Base-by-base conservation (phyloP, 495 filamentous ascomycete species). In the Aspergillus hancockii region DNA sequence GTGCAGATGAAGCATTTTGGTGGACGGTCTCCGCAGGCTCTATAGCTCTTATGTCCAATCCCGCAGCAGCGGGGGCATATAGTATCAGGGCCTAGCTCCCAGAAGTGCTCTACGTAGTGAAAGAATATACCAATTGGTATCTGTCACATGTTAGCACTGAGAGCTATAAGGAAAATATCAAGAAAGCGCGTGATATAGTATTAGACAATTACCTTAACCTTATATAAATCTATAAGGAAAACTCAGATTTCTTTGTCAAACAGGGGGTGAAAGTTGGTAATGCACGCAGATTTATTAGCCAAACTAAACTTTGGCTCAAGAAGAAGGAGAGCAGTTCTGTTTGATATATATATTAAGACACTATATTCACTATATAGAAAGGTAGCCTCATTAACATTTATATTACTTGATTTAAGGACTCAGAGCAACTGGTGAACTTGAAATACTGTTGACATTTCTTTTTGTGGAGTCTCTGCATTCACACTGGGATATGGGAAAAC, bases 121-220 rank as follows among this genome's bases (percentile, higher is more conserved):
- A 60, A 30, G 58, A 60, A 50, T 60, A 60, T 19, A 36, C 41
- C n/a, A 19, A 25, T 40, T 60, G 52, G 58, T 52, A 60, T 0
- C 28, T 60, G n/a, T 43, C 32, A 36, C n/a, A 41, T 4, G 58
- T 60, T 1, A 34, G 28, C 28, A 55, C 58, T 47, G 45, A 60
- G 28, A 55, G 6, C 12, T 60, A 49, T 23, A 60, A 49, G 51
- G 36, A 54, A n/a, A 60, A 60, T 54, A 50, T 60, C 50, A 55
- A 14, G 21, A 55, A 60, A 31, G 52, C 23, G 25, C 21, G 23
- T 50, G 41, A 60, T 49, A n/a, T 60, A 7, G 19, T 23, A 21
- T 38, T 60, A 23, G 45, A 54, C 4, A 60, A 60, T 16, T 50
- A 52, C 19, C 58, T 60, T 40, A 45, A 60, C 52, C 19, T 60